Evolutionary conservation across 1,284 basidiomycete genomes (phyloP), one percentile per base, ranked within the genome.

Genomic region (Leccinum subatratum): DNA sequence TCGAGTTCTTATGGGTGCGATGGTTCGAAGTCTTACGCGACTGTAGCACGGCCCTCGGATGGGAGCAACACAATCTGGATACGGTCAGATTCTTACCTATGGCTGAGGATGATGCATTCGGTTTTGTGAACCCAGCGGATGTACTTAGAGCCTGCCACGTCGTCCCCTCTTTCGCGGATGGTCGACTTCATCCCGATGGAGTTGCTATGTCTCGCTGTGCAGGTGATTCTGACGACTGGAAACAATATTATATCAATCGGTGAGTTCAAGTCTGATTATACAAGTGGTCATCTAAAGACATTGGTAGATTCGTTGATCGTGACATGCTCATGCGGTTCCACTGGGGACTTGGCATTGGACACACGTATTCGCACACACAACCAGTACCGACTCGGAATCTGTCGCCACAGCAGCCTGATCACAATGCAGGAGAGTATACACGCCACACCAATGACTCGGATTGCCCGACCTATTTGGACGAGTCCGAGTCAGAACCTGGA

Each of bases 81-180:
- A 18, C 2, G 2, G 30, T 34, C 2, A 42, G 25, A 7, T 70
- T 70, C 37, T 3, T 66, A 1, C 64, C 61, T 2, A 68, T 70
- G 63, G 22, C 4, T 4, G 18, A 59, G 1, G 6, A 4, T 1
- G 59, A 70, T 6, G 45, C 62, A 20, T 70, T 66, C 12, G 67
- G 63, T 54, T 70, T 70, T 37, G 39, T 70, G 4, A 63, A 70
- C n/a, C 69, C 63, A 6, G 39, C 20, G 0, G 30, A 68, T 30
- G 14, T 70, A 0, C 64, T 70, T 2, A 14, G 28, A 28, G 22
- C 16, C 7, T 70, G 69, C 34, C 68, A 70, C 20, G 2, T 70
- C 1, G 63, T 70, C 14, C 69, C 66, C 0, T 22, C 39, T 16
- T 70, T 70, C 58, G 22, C 48, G 5, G 30, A 63, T 42, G 66